Evolutionary conservation across 768 basidiomycete species (phyloP).

Genomic region (Hypholoma sublateritium): DNA sequence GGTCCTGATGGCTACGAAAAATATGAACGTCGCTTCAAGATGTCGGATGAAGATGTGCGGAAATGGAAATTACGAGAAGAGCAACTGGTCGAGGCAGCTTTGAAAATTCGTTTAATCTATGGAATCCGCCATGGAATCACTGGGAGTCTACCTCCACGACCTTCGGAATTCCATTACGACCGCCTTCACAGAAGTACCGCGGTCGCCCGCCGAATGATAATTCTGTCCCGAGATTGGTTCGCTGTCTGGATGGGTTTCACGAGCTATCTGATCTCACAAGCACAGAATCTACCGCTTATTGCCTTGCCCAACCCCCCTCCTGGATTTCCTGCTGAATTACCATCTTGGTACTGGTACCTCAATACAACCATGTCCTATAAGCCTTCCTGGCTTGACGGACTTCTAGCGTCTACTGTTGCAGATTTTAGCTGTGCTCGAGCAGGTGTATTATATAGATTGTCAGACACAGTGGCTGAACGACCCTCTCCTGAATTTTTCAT

Average conservation of each 20-base stretch:
- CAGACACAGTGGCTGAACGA: background rate
- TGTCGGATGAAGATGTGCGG: background rate
- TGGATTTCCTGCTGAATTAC: background rate
- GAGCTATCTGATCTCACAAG: slow-evolving; percentile 2
- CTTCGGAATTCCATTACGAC: slow-evolving; percentile 6
- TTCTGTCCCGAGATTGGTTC: slow-evolving; percentile 5
- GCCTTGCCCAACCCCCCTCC: background rate
- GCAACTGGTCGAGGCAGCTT: background rate
- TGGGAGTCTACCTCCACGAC: background rate
- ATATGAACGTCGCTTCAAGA: background rate
- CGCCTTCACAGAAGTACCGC: background rate
- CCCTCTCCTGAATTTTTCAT: slow-evolving; percentile 1
- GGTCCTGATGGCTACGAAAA: background rate
- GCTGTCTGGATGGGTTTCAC: slow-evolving; percentile 13
- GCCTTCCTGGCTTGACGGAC: slow-evolving; percentile 1
- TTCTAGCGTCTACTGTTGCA: background rate
- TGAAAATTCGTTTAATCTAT: background rate
- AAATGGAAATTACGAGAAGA: background rate
- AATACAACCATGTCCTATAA: background rate
- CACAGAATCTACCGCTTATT: background rate
- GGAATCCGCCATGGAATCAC: background rate
- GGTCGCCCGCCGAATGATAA: slow-evolving; percentile 6
- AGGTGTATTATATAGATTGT: background rate
- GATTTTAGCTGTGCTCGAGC: background rate
- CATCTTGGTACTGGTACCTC: slow-evolving; percentile 4